Conservation (phyloP, 1,284 basidiomycete species). For the Ustilago trichophora region DNA sequence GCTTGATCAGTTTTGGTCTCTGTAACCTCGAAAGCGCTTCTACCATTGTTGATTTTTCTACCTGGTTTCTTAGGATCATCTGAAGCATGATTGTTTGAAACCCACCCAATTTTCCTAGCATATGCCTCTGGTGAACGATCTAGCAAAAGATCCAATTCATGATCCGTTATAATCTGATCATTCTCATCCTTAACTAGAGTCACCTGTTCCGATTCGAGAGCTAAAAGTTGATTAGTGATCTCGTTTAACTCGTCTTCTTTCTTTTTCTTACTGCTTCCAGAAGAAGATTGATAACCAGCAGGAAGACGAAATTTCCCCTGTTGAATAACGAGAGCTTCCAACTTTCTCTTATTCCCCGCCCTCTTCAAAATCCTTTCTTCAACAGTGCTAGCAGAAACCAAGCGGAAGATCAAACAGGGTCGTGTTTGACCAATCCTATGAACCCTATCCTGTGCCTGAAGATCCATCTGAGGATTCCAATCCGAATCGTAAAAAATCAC, state of each 20-base stretch:
- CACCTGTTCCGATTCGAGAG: constrained; percentile 86
- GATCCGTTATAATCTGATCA: constrained; percentile 79
- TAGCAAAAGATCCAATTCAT: constrained; percentile 80
- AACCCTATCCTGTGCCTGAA: constrained; percentile 93
- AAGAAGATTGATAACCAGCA: constrained; percentile 20
- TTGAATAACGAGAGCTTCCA: constrained; percentile 92
- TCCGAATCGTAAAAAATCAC: constrained; percentile 81
- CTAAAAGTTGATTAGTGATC: constrained; percentile 80
- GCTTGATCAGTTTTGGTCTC: constrained; percentile 76
- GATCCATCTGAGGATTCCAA: constrained; percentile 92
- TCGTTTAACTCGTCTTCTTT: constrained; percentile 41
- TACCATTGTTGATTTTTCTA: constrained; percentile 13
- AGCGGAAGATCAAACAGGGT: constrained; percentile 74
- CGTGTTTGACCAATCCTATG: constrained; percentile 93
- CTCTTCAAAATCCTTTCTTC: constrained; percentile 90
- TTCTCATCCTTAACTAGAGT: constrained; percentile 79
- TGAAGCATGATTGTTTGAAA: constrained; percentile 14
- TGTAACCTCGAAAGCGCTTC: constrained; percentile 82
- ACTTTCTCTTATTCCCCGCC: constrained; percentile 84
- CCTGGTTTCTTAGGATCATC: constrained; percentile 16
- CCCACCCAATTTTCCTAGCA: constrained; percentile 81
- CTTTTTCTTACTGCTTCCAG: constrained; percentile 72
- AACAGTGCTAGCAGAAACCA: constrained; percentile 78
- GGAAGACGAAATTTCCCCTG: constrained; percentile 73
- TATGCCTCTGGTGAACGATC: constrained; percentile 85